Evolutionary conservation across 345 rosid species (phyloP).

Genomic region (Abelmoschus esculentus): DNA sequence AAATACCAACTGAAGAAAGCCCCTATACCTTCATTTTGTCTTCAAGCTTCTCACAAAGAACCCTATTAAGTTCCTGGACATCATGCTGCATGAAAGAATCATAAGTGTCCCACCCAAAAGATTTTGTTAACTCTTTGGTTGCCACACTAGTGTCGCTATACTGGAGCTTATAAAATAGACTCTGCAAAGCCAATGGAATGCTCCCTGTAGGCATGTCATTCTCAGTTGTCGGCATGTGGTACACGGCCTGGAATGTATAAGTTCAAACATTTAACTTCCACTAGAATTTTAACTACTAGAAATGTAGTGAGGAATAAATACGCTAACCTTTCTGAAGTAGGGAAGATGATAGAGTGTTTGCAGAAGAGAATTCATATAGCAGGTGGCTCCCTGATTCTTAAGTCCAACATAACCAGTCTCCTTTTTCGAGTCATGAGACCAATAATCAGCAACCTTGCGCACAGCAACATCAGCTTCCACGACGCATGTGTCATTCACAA

Average conservation of each 20-base stretch:
- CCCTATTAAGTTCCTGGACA: constrained; percentile 51
- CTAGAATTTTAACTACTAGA: not conserved
- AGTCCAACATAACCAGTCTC: constrained; percentile 66
- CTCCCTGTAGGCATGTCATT: constrained; percentile 59
- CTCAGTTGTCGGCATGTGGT: constrained; percentile 68
- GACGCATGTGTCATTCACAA: constrained; percentile 39
- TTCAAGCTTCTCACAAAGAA: constrained; percentile 47
- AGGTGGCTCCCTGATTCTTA: constrained; percentile 66
- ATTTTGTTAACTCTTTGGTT: constrained; percentile 47
- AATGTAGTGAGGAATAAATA: not conserved
- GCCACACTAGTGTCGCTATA: constrained; percentile 48
- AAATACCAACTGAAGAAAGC: not conserved
- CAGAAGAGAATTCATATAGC: constrained; percentile 60
- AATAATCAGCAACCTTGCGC: constrained; percentile 44
- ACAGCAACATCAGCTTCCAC: constrained; percentile 65
- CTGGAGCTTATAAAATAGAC: constrained; percentile 48
- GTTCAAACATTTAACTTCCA: not conserved
- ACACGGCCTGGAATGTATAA: constrained; percentile 43
- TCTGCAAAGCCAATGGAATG: constrained; percentile 46
- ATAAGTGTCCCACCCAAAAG: constrained; percentile 37
- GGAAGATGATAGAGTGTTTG: constrained; percentile 54
- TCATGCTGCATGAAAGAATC: constrained; percentile 58
- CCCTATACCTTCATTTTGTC: constrained; percentile 49
- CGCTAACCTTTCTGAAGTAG: constrained; percentile 48
- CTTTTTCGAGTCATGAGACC: constrained; percentile 57